Percentiles rank a stretch among this genome's conserved stretches.
These are phyloP conservation scores for Mycena galopus DNA, from an alignment of 768 basidiomycete genomes.

Conservation along the genomic window DNA sequence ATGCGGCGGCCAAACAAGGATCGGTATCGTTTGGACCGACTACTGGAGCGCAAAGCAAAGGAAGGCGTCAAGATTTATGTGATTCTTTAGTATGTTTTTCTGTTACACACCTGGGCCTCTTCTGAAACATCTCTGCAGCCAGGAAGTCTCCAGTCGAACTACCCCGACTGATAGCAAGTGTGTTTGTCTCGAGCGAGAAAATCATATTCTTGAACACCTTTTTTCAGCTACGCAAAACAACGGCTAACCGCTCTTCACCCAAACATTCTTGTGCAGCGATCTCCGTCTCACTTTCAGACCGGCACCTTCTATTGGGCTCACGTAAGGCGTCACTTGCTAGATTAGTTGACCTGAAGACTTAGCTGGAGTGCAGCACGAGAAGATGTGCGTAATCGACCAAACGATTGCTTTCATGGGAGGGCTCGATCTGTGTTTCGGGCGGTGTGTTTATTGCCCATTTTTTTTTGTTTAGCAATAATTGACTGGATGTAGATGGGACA, in stretches of 20 bases:
- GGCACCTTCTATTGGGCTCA: conserved; percentile 99
- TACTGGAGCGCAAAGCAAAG: conserved; percentile 91
- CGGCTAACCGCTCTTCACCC: conserved; percentile 82
- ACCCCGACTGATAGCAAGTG: conserved; percentile 95
- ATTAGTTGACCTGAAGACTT: not conserved
- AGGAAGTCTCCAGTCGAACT: conserved; percentile 95
- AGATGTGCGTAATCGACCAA: conserved; percentile 96
- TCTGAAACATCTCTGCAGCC: conserved; percentile 60
- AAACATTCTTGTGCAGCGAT: conserved; percentile 96
- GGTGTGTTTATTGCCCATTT: conserved; percentile 55
- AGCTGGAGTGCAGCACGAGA: conserved; percentile 81
- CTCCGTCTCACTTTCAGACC: conserved; percentile 97
- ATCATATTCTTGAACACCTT: not conserved
- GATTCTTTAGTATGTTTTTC: conserved; percentile 85
- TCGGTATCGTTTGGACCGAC: conserved; percentile 86
- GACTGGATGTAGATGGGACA: conserved; percentile 82
- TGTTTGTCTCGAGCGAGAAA: conserved; percentile 40
- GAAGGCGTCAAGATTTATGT: conserved; percentile 97
- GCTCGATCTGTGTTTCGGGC: conserved; percentile 92
- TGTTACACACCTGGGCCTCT: not conserved
- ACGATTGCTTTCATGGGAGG: conserved; percentile 99
- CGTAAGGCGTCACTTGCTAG: conserved; percentile 59
- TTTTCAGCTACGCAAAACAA: conserved; percentile 85
- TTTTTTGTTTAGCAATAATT: conserved; percentile 1
- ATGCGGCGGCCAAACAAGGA: conserved; percentile 88